A percentile compares a stretch with the other conserved stretches of the same genome.
These are phyloP conservation scores for Aegilops umbellulata DNA, from an alignment of 176 grass and related monocot genomes.

Conservation along the genomic window DNA sequence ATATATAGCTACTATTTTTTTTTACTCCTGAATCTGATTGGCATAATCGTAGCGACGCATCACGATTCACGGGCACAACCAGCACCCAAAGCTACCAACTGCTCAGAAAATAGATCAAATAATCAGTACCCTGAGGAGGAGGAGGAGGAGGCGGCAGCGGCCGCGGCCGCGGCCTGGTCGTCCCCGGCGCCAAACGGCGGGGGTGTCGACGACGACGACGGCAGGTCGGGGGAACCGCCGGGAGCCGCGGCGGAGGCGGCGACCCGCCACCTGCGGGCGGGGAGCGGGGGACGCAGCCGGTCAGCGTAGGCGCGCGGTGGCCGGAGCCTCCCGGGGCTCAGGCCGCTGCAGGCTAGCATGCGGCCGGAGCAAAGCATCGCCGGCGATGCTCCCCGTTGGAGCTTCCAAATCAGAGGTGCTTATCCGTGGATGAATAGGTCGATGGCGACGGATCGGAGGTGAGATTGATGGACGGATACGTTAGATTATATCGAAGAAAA, in stretches of 20 bases:
- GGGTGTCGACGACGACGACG: constrained; percentile 43
- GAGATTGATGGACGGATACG: constrained; percentile 9
- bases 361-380: constrained; percentile 86
- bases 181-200: constrained; percentile 44
- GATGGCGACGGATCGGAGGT: constrained; percentile 26
- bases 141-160: background rate
- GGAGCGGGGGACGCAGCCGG: constrained; percentile 31
- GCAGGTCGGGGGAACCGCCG: constrained; percentile 42
- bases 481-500: constrained; percentile 14
- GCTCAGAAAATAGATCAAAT: background rate
- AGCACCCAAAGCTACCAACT: background rate
- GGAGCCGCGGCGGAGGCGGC: constrained; percentile 50
- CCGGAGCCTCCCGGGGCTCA: constrained; percentile 25
- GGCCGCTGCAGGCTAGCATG: constrained; percentile 63
- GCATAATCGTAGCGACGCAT: background rate
- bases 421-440: background rate
- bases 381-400: background rate
- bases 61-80: background rate
- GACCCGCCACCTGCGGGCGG: constrained; percentile 49
- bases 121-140: constrained; percentile 38
- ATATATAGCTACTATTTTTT: background rate
- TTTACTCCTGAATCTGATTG: background rate
- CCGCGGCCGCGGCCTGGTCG: constrained; percentile 16
- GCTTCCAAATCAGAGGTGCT: background rate
- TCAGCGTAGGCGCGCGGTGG: constrained; percentile 28